Percentiles rank a stretch among this genome's conserved stretches.
phyloP scores from a whole-genome alignment of 2,329 filamentous ascomycete genomes.

The Microcera coccophila region DNA sequence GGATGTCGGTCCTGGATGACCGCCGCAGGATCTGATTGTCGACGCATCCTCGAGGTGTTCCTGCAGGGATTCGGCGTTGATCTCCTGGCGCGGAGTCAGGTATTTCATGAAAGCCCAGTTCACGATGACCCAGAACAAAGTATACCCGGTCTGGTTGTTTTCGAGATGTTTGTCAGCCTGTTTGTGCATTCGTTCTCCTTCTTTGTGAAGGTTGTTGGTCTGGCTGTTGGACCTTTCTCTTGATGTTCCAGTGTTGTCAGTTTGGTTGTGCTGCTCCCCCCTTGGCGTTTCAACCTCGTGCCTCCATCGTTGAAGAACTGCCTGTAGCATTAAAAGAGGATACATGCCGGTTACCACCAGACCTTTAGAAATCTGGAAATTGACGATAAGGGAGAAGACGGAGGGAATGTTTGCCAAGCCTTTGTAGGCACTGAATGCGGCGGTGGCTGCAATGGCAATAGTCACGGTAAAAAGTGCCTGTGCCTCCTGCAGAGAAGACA shows the following conservation, averaged over 20 bases:
- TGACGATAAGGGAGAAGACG: not conserved
- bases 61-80: not conserved
- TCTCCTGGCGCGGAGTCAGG: not conserved
- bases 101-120: not conserved
- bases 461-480: conserved; percentile 3
- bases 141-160: too few species aligned
- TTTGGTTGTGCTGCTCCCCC: too few species aligned
- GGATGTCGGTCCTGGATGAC: not conserved
- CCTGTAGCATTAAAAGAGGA: conserved; percentile 1
- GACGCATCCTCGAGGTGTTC: not conserved
- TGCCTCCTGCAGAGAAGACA: conserved; percentile 8
- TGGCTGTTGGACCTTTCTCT: too few species aligned
- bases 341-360: not conserved
- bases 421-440: not conserved
- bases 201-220: too few species aligned
- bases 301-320: not conserved
- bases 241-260: too few species aligned
- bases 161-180: too few species aligned
- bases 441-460: not conserved
- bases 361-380: not conserved
- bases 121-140: not conserved
- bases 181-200: too few species aligned
- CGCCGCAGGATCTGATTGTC: not conserved
- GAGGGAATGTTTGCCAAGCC: conserved; percentile 4
- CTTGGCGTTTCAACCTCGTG: too few species aligned